phyloP scores from a whole-genome alignment of 2,329 filamentous ascomycete species.

The Scytalidium sp. region DNA sequence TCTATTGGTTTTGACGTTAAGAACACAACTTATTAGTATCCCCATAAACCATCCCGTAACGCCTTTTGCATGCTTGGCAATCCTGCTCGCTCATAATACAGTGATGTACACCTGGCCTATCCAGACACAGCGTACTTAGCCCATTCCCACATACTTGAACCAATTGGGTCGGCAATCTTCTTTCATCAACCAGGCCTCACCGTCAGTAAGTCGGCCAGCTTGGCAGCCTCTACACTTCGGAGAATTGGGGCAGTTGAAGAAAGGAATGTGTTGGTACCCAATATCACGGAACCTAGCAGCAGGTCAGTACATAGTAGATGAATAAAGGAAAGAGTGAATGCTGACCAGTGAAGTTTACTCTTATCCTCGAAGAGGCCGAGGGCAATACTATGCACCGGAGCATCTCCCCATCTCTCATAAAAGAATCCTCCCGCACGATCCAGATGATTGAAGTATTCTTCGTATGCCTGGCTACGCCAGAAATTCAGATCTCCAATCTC shows the following conservation, averaged over 20 bases:
- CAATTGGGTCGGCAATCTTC: constrained; percentile 96
- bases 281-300: constrained; percentile 90
- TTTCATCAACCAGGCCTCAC: constrained; percentile 77
- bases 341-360: constrained; percentile 88
- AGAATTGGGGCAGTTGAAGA: constrained; percentile 98
- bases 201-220: constrained; percentile 85
- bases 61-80: background rate
- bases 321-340: constrained; percentile 13
- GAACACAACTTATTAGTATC: background rate
- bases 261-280: constrained; percentile 96
- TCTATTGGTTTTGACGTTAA: background rate
- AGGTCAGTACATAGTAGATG: constrained; percentile 2
- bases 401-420: constrained; percentile 98
- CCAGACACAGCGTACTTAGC: constrained; percentile 42
- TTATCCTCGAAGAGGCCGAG: constrained; percentile 89
- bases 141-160: constrained; percentile 92
- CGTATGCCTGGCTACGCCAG: constrained; percentile 86
- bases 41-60: background rate
- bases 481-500: constrained; percentile 93
- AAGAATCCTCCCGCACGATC: constrained; percentile 96
- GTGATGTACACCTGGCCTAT: background rate
- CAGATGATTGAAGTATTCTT: constrained; percentile 94
- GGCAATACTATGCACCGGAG: constrained; percentile 92
- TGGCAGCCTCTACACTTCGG: constrained; percentile 88
- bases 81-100: background rate